Evolutionary conservation across 352 stramenopile species (phyloP).

Genomic region (Pythium coloratum): DNA sequence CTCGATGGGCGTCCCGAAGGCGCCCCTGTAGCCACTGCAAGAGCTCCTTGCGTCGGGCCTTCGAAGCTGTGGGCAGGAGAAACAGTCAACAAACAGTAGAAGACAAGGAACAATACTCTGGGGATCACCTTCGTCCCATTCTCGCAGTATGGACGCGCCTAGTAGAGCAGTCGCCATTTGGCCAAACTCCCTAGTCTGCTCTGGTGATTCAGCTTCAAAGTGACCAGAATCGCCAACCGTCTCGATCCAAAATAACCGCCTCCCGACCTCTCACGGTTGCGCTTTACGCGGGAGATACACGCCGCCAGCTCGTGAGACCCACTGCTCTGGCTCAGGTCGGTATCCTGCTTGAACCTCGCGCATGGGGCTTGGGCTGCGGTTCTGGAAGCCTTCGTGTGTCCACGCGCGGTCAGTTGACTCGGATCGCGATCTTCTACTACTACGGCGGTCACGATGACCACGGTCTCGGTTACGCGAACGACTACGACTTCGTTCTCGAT

Average conservation of each 20-base stretch:
- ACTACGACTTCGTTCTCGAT: conserved; percentile 19
- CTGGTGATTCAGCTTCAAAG: no score
- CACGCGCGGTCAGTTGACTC: conserved; percentile 40
- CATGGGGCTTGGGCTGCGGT: conserved; percentile 71
- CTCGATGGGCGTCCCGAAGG: conserved; percentile 25
- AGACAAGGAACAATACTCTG: not conserved
- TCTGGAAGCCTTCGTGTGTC: conserved; percentile 73
- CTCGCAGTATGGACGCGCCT: conserved; percentile 37
- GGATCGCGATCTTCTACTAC: conserved; percentile 18
- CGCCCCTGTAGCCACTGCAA: conserved; percentile 48
- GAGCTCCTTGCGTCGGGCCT: conserved; percentile 49
- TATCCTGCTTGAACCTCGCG: conserved; percentile 65
- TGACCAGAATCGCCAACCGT: not conserved
- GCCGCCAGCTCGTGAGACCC: conserved; percentile 75
- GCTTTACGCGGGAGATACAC: conserved; percentile 72
- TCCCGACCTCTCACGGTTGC: not conserved
- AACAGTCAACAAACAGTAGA: not conserved
- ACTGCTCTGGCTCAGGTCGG: conserved; percentile 60
- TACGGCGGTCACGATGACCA: conserved; percentile 15
- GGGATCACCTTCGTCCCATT: conserved; percentile 67
- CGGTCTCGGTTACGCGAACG: conserved; percentile 31
- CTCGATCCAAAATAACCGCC: conserved; percentile 9
- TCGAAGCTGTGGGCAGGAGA: conserved; percentile 35
- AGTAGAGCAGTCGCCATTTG: not conserved
- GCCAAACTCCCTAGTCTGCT: no score